A percentile compares a stretch with the other conserved stretches of the same genome.
Evolutionary conservation across 2,329 filamentous ascomycete species (phyloP).

Genomic region (Ophiostoma tasmaniense): DNA sequence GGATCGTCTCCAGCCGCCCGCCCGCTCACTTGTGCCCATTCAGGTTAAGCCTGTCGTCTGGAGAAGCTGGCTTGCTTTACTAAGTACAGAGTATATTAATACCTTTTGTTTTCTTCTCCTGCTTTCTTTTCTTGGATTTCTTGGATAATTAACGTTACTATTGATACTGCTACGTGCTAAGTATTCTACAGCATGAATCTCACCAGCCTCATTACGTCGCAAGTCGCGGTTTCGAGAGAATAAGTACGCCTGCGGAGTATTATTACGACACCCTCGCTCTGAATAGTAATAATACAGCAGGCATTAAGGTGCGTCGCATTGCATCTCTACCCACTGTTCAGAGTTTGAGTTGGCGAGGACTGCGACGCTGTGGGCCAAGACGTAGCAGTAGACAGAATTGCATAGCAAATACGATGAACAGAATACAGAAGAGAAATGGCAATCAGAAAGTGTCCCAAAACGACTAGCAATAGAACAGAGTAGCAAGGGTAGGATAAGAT

Average conservation of each 20-base stretch:
- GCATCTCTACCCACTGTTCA: background rate
- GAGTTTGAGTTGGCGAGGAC: conserved; percentile 1
- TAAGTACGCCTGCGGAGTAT: background rate
- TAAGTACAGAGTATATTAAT: too few species aligned
- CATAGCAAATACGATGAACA: background rate
- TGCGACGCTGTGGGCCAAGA: background rate
- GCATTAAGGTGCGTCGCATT: background rate
- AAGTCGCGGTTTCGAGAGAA: background rate
- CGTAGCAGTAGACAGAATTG: background rate
- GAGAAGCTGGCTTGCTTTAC: background rate
- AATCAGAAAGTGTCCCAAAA: background rate
- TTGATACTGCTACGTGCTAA: background rate
- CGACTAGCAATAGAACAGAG: background rate
- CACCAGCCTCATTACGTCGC: background rate
- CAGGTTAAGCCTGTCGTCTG: background rate
- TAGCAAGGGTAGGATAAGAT: background rate
- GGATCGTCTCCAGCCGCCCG: background rate
- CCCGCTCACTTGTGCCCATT: background rate
- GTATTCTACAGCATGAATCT: background rate
- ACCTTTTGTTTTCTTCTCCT: background rate
- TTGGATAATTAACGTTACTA: background rate
- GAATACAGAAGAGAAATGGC: background rate
- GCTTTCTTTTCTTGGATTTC: too few species aligned
- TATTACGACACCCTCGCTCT: too few species aligned
- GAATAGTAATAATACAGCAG: too few species aligned